Conservation (phyloP, 2,329 filamentous ascomycete genomes). For the Neopestalotiopsis rosae region DNA sequence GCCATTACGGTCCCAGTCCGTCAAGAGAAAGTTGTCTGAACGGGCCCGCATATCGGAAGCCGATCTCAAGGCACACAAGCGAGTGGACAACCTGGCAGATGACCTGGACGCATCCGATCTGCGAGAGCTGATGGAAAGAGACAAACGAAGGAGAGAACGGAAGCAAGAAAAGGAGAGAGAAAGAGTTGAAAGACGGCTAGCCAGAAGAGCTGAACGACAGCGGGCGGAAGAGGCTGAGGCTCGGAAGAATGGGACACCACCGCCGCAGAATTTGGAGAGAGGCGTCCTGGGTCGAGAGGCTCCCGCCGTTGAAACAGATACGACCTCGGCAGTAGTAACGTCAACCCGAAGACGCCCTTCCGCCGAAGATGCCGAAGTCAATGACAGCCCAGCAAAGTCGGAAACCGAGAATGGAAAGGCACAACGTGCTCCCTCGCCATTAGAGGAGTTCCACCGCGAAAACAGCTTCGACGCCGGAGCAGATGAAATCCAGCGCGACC, state of each 20-base stretch:
- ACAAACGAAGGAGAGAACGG: conserved; percentile 78
- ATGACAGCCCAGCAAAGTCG: conserved; percentile 33
- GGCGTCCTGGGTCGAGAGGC: conserved; percentile 65
- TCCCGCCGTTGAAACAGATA: conserved; percentile 61
- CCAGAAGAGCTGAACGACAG: conserved; percentile 71
- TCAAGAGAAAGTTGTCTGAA: conserved; percentile 57
- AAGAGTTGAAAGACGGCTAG: conserved; percentile 67
- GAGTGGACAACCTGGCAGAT: conserved; percentile 77
- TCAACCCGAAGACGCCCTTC: conserved; percentile 59
- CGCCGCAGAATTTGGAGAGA: conserved; percentile 62
- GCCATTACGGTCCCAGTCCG: conserved; percentile 53
- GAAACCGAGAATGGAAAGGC: conserved; percentile 22
- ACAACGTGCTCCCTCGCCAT: conserved; percentile 37
- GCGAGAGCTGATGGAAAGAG: conserved; percentile 88
- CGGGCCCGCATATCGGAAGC: conserved; percentile 65
- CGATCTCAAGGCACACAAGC: conserved; percentile 63
- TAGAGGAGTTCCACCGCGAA: conserved; percentile 55
- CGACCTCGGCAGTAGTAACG: conserved; percentile 59
- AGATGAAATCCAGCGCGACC: conserved; percentile 19
- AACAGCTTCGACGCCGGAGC: conserved; percentile 48
- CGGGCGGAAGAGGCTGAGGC: conserved; percentile 62
- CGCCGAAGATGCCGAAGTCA: conserved; percentile 37
- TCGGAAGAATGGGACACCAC: conserved; percentile 53
- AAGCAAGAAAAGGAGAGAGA: conserved; percentile 73
- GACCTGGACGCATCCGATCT: conserved; percentile 84